Base-by-base conservation (phyloP, 768 basidiomycete species). In the Leucosporidium scottii region DNA sequence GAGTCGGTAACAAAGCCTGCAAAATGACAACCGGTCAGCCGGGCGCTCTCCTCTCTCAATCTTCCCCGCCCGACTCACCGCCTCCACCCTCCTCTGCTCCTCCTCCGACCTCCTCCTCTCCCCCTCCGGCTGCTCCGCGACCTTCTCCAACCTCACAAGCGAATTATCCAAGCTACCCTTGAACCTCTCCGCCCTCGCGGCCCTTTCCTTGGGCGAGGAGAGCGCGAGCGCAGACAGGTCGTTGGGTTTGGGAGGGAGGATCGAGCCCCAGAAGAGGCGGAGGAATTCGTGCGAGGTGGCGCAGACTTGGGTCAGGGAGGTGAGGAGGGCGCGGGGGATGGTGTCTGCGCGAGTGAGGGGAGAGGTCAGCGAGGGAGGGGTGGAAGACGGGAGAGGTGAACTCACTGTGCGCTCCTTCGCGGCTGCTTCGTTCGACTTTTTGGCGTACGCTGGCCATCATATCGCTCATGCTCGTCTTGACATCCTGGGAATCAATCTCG, bases 201-300 rank as follows among this genome's bases (percentile, higher is more conserved):
- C 83, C 72, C 87, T 85, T 75, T 94, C 90, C 0, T 84, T 82
- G 4, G 85, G 83, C 0, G 86, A 86, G 3, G 84, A 80, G 0
- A 79, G 25, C 3, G 71, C 55, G n/a, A 69, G 20, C 0, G 65
- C 59, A n/a, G 66, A 65, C 27, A 34, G 25, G 25, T 73, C 65
- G 61, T 58, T 61, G 8, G 70, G 60, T 15, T 58, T 55, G 0
- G 75, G 62, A 10, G 77, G 72, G 1, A 78, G 74, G 59, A 89
- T 84, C 2, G 91, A 84, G 3, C 87, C 83, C 93, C 93, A 98
- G 77, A 92, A 97, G 77, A 98, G 96, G 34, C 94, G 86, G 20
- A 99, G 82, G 77, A 98, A 96, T 76, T 99, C 96, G 75, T 91
- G 93, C 17, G 93, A 88, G 4, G 93, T 88, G 1, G 91, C 91